These are phyloP conservation scores for Dendrocalamus sinicus DNA, from an alignment of 176 grass and related monocot genomes.

Conservation along the genomic window DNA sequence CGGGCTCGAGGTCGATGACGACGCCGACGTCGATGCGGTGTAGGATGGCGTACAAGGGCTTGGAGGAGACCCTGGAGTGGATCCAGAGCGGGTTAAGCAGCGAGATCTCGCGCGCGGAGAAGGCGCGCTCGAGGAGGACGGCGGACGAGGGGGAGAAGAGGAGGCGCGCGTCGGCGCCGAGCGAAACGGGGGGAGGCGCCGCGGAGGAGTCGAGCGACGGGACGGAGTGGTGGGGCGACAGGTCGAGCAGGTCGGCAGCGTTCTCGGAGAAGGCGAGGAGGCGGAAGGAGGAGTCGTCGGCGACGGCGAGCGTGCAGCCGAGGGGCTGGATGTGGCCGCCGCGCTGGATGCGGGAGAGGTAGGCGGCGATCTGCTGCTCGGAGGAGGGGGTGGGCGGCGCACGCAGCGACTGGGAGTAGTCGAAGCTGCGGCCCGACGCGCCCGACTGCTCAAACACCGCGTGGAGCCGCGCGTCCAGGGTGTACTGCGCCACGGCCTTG, in stretches of 20 bases:
- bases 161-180: conserved; percentile 77
- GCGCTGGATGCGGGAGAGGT: conserved; percentile 94
- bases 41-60: conserved; percentile 93
- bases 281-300: conserved; percentile 82
- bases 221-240: conserved; percentile 84
- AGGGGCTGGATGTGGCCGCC: conserved; percentile 94
- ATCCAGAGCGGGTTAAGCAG: conserved; percentile 91
- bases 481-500: conserved; percentile 97
- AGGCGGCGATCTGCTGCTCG: conserved; percentile 94
- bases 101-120: conserved; percentile 82
- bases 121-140: conserved; percentile 68
- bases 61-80: conserved; percentile 78
- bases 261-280: conserved; percentile 92
- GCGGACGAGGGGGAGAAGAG: conserved; percentile 73
- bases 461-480: conserved; percentile 84
- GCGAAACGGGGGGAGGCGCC: conserved; percentile 50
- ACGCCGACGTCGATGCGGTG: conserved; percentile 91
- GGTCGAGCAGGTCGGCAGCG: conserved; percentile 80
- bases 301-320: conserved; percentile 81
- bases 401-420: conserved; percentile 92
- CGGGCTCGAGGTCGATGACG: conserved; percentile 88
- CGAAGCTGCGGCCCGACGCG: conserved; percentile 81
- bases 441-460: conserved; percentile 95
- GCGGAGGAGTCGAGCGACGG: conserved; percentile 66
- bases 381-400: conserved; percentile 59